phyloP scores from a whole-genome alignment of 176 grass and related monocot genomes.

The Triticum dicoccoides region DNA sequence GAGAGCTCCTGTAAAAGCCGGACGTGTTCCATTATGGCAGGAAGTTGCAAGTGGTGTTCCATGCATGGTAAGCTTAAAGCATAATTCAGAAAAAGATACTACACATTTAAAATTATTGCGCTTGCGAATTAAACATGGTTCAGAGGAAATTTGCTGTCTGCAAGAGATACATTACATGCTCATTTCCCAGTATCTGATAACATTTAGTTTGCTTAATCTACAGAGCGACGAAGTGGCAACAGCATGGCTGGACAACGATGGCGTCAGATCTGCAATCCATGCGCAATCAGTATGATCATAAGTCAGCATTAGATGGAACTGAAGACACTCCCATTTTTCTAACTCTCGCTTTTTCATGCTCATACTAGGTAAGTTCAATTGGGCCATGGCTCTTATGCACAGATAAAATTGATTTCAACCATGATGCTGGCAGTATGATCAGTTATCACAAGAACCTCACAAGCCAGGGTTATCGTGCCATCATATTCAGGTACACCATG shows the following conservation, averaged over 20 bases:
- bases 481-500: slow-evolving; percentile 73
- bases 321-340: background rate
- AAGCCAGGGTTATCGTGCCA: slow-evolving; percentile 61
- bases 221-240: slow-evolving; percentile 89
- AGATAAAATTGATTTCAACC: slow-evolving; percentile 31
- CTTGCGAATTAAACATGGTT: background rate
- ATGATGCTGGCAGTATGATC: slow-evolving; percentile 95
- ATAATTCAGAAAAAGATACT: background rate
- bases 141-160: background rate
- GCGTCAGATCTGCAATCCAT: slow-evolving; percentile 87
- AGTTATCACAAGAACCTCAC: slow-evolving; percentile 89
- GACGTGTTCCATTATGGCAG: slow-evolving; percentile 77
- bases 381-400: slow-evolving; percentile 72
- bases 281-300: slow-evolving; percentile 61
- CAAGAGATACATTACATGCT: background rate
- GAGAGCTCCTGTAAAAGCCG: slow-evolving; percentile 77
- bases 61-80: slow-evolving; percentile 59
- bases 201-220: slow-evolving; percentile 17
- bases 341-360: slow-evolving; percentile 8
- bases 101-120: background rate
- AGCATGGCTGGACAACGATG: slow-evolving; percentile 69
- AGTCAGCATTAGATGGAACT: slow-evolving; percentile 19
- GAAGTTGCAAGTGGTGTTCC: slow-evolving; percentile 70
- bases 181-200: background rate
- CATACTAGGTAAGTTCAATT: slow-evolving; percentile 53